Evolutionary conservation across 164 flowering plant species (phyloP).

Genomic region (Aristolochia californica): DNA sequence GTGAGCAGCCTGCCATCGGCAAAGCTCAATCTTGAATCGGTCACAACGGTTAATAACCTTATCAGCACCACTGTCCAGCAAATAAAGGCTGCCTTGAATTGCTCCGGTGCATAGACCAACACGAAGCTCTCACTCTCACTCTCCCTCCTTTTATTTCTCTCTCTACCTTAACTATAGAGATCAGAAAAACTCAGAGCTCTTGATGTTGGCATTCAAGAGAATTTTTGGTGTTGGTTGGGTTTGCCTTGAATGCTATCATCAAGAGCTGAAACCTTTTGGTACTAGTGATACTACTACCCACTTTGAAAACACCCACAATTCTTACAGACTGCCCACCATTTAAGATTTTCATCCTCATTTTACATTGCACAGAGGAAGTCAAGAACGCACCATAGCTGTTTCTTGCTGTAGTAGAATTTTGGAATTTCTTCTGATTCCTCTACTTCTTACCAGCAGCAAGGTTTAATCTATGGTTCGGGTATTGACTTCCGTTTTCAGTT

Average conservation of each 20-base stretch:
- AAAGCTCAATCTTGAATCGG: constrained; percentile 60
- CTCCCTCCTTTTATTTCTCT: neutral
- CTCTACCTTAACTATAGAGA: constrained; percentile 23
- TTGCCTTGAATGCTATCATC: constrained; percentile 46
- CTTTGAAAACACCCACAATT: constrained; percentile 14
- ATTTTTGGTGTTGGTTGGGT: constrained; percentile 25
- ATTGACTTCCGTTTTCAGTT: constrained; percentile 9
- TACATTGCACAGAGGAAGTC: constrained; percentile 41
- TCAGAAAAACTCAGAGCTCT: constrained; percentile 22
- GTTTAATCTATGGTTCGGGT: constrained; percentile 10
- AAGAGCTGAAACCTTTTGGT: constrained; percentile 19
- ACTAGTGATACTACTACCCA: constrained; percentile 16
- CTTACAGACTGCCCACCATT: constrained; percentile 7
- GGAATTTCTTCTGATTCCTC: neutral
- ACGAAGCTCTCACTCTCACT: constrained; percentile 3
- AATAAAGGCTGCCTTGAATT: constrained; percentile 49
- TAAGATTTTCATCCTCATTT: neutral
- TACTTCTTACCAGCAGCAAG: constrained; percentile 1
- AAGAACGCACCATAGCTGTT: constrained; percentile 70
- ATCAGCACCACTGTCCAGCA: constrained; percentile 70
- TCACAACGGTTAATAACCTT: constrained; percentile 61
- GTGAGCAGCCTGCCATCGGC: constrained; percentile 68
- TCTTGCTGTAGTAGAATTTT: constrained; percentile 2
- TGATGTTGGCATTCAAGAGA: constrained; percentile 22
- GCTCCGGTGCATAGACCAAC: constrained; percentile 6